Base-by-base conservation (phyloP, 2,329 filamentous ascomycete species). In the Elsinoe perseae region DNA sequence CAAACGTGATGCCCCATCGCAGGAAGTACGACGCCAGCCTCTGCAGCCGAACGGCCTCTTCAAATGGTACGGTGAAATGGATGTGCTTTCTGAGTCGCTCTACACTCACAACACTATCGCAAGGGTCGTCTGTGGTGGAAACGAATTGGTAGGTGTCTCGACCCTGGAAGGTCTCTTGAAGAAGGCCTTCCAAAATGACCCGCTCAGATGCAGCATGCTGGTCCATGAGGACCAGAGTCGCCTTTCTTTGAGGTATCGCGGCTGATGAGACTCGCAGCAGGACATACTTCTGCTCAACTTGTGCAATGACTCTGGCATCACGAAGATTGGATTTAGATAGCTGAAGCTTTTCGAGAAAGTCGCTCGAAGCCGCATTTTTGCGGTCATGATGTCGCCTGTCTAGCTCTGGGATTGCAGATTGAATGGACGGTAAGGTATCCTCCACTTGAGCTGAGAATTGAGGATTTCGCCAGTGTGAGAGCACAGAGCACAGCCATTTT, bases 131-230 rank as follows among this genome's bases (percentile, higher is more conserved):
- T 2, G 14, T n/a, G 9, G 18, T 53, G 20, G 30, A 21, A 2
- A 36, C 30, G 10, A 20, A 2, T n/a, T 9, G 10, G 23, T 21
- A 12, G 7, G 16, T 14, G 18, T 25, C 7, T 14, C 23, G 6
- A 14, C 9, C 2, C n/a, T 23, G 18, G 18, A 56, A 25, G 2
- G 40, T 44, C 2, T 81, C 76, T 21, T 66, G 60, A 67, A 95
- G 82, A 1, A 98, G 75, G 0, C 70, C 67, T 66, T 98, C 93
- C 1, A 97, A 80, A 1, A 84, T 83, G 60, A 87, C 83, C 44
- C 93, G 80, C 72, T 98, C 93, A 67, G 96, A 92, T 2, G 91
- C 93, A 0, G 93, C 93, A 67, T 98, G 93, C 65, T 98, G 93
- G 65, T 98, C 93, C 4, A 96, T 78, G 36, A 96, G 75, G 0